Percentiles rank a stretch among this genome's conserved stretches.
phyloP scores from a whole-genome alignment of 1,284 basidiomycete genomes.

The Melampsora americana region DNA sequence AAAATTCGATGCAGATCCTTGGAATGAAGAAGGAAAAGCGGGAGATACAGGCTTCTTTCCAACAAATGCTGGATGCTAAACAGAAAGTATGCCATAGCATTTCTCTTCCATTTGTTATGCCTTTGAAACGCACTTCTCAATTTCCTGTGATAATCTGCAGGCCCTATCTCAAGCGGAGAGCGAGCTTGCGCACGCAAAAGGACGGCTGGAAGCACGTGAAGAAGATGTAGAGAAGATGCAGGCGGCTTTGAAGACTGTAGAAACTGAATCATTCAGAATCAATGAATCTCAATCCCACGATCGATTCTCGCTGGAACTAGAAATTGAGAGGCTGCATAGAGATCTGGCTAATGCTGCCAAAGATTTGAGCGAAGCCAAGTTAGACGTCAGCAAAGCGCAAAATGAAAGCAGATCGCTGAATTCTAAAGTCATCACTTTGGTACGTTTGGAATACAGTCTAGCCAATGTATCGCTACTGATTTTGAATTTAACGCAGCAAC shows the following conservation, averaged over 20 bases:
- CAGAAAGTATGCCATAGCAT: slow-evolving; percentile 23
- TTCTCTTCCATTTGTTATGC: not conserved
- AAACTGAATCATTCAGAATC: slow-evolving; percentile 63
- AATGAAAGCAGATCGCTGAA: slow-evolving; percentile 57
- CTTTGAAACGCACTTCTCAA: slow-evolving; percentile 46
- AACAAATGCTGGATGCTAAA: slow-evolving; percentile 52
- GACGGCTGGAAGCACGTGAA: slow-evolving; percentile 54
- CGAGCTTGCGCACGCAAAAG: slow-evolving; percentile 65
- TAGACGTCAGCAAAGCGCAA: slow-evolving; percentile 70
- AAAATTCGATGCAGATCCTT: slow-evolving; percentile 55
- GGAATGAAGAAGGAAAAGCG: slow-evolving; percentile 56
- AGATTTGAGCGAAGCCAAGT: slow-evolving; percentile 69
- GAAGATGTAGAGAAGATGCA: slow-evolving; percentile 73
- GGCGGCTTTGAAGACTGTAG: slow-evolving; percentile 64
- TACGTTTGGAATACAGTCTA: slow-evolving; percentile 48
- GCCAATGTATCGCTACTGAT: not conserved
- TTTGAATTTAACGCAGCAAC: slow-evolving; percentile 16
- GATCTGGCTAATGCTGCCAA: slow-evolving; percentile 77
- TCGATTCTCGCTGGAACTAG: slow-evolving; percentile 80
- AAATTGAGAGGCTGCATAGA: slow-evolving; percentile 79
- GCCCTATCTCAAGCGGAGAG: slow-evolving; percentile 58
- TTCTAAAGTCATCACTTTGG: slow-evolving; percentile 63
- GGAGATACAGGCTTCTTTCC: slow-evolving; percentile 53
- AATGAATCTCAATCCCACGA: slow-evolving; percentile 79
- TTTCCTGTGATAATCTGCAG: slow-evolving; percentile 34